Evolutionary conservation across 345 rosid species (phyloP), one percentile per base, ranked within the genome.

Genomic region (Barbarea vulgaris): DNA sequence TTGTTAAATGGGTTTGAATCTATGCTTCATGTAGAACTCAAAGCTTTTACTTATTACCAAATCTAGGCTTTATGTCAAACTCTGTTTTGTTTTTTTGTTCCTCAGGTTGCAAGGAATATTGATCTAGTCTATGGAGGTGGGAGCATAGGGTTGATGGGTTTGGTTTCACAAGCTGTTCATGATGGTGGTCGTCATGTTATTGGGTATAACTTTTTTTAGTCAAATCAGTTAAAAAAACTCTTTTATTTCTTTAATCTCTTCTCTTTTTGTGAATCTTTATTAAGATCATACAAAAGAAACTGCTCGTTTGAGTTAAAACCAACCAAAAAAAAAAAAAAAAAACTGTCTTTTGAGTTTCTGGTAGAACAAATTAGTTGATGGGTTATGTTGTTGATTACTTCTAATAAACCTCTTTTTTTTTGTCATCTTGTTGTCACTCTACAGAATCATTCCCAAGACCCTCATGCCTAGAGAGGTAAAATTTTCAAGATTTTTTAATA

Each of bases 401-500:
- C 58, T 72, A 56, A 71, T 25, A 18, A 64, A 28, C 57, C 11
- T 67, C 18, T 33, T 51, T 4, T 17, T 17, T 36, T 36, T 86
- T 85, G 93, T 89, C 93, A 83, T 83, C 81, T 88, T 90, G 73
- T 79, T 89, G 91, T 85, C 88, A 82, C 80, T 77, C 81, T 77
- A 84, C 96, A 96, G 99, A 83, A 90, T 96, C 77, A 96, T 96
- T 86, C 99, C 99, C 88, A 93, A 91, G 95, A 96, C 98, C 85
- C 97, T 96, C 91, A 93, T 93, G 99, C 99, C 97, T 85, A 94
- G 95, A 89, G 98, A 96, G 99, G 99, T 96, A 86, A 61, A 12
- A 21, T 0, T 3, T 22, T 12, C 13, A 59, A 56, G 39, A 5
- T 59, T 36, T 36, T 59, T 1, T 2, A 37, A 48, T 12, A 25